These are phyloP conservation scores for Blastomyces emzantsi DNA, from an alignment of 2,329 filamentous ascomycete species.

Conservation along the genomic window DNA sequence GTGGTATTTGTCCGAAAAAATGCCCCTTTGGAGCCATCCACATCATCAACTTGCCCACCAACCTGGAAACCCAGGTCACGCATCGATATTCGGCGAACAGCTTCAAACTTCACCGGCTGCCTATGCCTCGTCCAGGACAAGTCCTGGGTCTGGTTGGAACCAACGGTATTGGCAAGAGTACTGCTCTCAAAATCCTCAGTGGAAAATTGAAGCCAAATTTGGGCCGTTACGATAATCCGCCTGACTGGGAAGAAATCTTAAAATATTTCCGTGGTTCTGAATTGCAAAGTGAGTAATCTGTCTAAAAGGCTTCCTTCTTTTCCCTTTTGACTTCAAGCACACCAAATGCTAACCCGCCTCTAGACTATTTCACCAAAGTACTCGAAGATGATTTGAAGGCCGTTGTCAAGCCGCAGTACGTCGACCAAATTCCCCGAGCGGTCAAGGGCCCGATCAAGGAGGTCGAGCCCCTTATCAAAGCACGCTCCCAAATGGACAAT, in stretches of 20 bases:
- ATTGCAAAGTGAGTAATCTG: slow-evolving; percentile 65
- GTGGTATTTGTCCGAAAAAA: slow-evolving; percentile 99
- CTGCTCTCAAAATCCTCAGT: slow-evolving; percentile 96
- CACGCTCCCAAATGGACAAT: slow-evolving; percentile 68
- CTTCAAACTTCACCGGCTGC: slow-evolving; percentile 97
- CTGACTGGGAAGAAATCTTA: slow-evolving; percentile 98
- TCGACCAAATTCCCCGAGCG: slow-evolving; percentile 93
- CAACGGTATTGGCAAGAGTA: slow-evolving; percentile 99
- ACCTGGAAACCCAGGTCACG: slow-evolving; percentile 95
- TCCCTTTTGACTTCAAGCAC: not conserved
- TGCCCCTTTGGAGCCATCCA: slow-evolving; percentile 98
- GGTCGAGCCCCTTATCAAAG: slow-evolving; percentile 69
- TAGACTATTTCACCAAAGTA: slow-evolving; percentile 97
- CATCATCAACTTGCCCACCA: slow-evolving; percentile 99
- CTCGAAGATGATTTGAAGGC: slow-evolving; percentile 96
- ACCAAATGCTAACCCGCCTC: not conserved
- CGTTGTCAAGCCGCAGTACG: slow-evolving; percentile 98
- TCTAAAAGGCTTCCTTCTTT: not conserved
- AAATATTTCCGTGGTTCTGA: slow-evolving; percentile 98
- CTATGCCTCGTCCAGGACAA: slow-evolving; percentile 90
- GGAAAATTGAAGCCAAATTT: slow-evolving; percentile 98
- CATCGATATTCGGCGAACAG: slow-evolving; percentile 99
- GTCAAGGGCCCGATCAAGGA: slow-evolving; percentile 73
- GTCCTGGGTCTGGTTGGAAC: slow-evolving; percentile 95
- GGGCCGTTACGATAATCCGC: slow-evolving; percentile 89